phyloP scores from a whole-genome alignment of 257 asterid genomes.

The Avicennia marina region DNA sequence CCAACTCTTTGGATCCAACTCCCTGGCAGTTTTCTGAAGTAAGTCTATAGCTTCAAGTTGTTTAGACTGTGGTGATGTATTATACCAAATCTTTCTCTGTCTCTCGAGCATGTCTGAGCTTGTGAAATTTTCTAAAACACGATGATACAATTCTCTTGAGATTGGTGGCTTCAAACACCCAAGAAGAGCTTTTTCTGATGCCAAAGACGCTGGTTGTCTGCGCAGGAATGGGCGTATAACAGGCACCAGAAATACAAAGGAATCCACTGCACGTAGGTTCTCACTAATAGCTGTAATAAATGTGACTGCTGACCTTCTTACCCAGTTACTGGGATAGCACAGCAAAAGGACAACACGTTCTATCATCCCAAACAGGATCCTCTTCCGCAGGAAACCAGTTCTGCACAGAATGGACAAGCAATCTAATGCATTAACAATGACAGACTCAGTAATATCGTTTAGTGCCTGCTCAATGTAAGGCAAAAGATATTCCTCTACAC shows the following conservation, averaged over 20 bases:
- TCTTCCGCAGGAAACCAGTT: conserved; percentile 78
- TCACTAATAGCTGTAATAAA: conserved; percentile 93
- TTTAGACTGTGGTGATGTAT: conserved; percentile 62
- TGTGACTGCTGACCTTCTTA: conserved; percentile 69
- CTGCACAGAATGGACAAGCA: conserved; percentile 91
- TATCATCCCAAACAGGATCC: conserved; percentile 85
- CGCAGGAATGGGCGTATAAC: conserved; percentile 84
- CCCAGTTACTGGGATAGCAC: conserved; percentile 95
- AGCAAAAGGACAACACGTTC: conserved; percentile 86
- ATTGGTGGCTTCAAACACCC: conserved; percentile 85
- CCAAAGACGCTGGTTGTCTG: conserved; percentile 92
- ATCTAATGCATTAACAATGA: conserved; percentile 86
- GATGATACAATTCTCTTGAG: conserved; percentile 70
- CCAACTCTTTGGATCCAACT: conserved; percentile 72
- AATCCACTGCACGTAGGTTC: conserved; percentile 93
- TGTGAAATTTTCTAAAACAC: conserved; percentile 69
- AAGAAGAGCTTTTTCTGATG: conserved; percentile 78
- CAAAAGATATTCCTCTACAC: conserved; percentile 97
- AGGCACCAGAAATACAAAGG: conserved; percentile 93
- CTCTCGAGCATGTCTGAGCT: conserved; percentile 97
- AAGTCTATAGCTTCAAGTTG: conserved; percentile 66
- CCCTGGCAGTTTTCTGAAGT: conserved; percentile 64
- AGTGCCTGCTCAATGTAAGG: conserved; percentile 99
- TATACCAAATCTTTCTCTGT: conserved; percentile 98
- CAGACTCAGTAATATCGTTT: conserved; percentile 77